Percentiles rank a stretch among this genome's conserved stretches.
These are phyloP conservation scores for Dendrobium nobile DNA, from an alignment of 106 monocot species.

Conservation along the genomic window DNA sequence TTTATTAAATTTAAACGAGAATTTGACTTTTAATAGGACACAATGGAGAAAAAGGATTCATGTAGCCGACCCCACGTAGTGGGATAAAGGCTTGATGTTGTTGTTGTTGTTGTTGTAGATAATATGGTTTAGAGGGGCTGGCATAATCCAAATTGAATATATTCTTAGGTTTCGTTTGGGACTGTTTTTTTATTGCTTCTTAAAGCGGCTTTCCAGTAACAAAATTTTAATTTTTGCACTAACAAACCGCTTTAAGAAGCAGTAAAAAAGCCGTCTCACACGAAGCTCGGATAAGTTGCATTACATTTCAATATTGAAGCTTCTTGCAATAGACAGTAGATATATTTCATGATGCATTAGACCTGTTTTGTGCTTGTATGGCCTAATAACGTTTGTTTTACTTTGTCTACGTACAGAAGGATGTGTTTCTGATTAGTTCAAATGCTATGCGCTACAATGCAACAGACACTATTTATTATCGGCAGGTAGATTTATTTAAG, in stretches of 20 bases:
- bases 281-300: background rate
- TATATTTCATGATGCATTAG: background rate
- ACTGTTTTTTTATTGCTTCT: too few relatives aligned
- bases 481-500: conserved; percentile 36
- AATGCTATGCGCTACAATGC: conserved; percentile 77
- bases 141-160: background rate
- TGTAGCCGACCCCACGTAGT: too few relatives aligned
- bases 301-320: background rate
- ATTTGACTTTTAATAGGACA: too few relatives aligned
- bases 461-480: conserved; percentile 48
- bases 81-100: too few relatives aligned
- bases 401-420: conserved; percentile 32
- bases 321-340: background rate
- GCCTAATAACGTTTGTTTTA: background rate
- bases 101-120: too few relatives aligned
- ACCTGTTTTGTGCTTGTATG: background rate
- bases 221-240: too few relatives aligned
- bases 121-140: background rate
- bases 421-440: conserved; percentile 55
- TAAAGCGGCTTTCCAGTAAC: too few relatives aligned
- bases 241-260: too few relatives aligned
- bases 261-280: too few relatives aligned
- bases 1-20: too few relatives aligned
- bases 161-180: background rate
- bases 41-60: too few relatives aligned